Evolutionary conservation across 2,329 filamentous ascomycete species (phyloP), one percentile per base, ranked within the genome.

Genomic region (Paraphoma sp.): DNA sequence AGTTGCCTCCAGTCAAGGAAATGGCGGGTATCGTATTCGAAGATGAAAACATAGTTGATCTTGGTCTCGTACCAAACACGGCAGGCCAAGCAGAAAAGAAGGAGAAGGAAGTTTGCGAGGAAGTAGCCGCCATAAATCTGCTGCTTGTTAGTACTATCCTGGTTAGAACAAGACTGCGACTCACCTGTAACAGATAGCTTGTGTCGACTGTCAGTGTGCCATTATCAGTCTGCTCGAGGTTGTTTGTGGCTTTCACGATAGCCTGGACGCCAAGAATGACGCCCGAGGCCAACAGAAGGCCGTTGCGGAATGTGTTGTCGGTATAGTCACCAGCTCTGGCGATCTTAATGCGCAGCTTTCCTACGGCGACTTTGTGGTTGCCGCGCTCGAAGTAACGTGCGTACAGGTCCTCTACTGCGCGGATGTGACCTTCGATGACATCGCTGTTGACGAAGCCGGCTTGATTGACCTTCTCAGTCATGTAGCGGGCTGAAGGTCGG

Each of bases 21-120:
- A 74, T 95, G 88, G 55, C 94, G 85, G 51, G 89, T 88, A 80
- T 98, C 93, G 71, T 97, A 95, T 78, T 99, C 95, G 72, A 99
- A 99, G 65, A 98, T 92, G 76, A 97, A 97, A 51, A 89, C 86
- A 74, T 98, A 98, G 74, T 99, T 99, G 78, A 99, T 91, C 77
- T 94, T 96, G 73, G 89, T 88, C 49, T 81, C 81, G 6, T 87
- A 87, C 92, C 94, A 99, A 14, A 96, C 79, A 53, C 88, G 87
- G 74, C 93, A 96, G 69, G 93, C 89, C 36, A 97, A 70, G 69
- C 90, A 92, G 71, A 98, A 98, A n/a, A 96, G 79, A 9, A 89
- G 80, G 69, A 96, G 89, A 17, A 98, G 82, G 44, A 92, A 83
- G 5, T 96, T 83, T 76, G 92, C 88, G 29, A 98, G 81, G 67